Conservation (phyloP, 2,329 filamentous ascomycete genomes). For the Alternaria postmessia region DNA sequence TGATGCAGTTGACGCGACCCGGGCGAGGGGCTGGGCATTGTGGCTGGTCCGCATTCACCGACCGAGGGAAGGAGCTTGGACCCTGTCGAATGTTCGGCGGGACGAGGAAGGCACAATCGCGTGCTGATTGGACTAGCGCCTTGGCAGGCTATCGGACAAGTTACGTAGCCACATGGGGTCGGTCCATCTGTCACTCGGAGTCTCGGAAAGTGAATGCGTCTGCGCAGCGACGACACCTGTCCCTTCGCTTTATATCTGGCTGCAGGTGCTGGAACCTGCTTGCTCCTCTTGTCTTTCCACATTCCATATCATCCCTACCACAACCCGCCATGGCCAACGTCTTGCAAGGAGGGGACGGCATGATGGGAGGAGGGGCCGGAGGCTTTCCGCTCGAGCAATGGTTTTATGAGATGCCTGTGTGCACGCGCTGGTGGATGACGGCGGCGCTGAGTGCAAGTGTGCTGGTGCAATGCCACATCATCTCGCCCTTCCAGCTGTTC, state of each 20-base stretch:
- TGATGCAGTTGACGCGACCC: not conserved
- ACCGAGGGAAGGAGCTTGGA: no score
- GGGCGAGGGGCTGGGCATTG: slow-evolving; percentile 23
- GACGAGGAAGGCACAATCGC: not conserved
- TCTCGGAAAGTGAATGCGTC: not conserved
- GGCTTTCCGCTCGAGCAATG: slow-evolving; percentile 89
- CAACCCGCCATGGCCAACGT: slow-evolving; percentile 55
- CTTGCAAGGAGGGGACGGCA: slow-evolving; percentile 52
- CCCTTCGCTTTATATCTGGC: slow-evolving; percentile 10
- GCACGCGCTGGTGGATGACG: slow-evolving; percentile 96
- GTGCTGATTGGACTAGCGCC: slow-evolving; percentile 14
- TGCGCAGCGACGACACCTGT: slow-evolving; percentile 18
- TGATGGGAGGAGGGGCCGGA: slow-evolving; percentile 62
- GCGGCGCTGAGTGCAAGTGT: slow-evolving; percentile 87
- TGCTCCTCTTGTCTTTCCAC: no score
- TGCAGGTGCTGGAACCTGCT: not conserved
- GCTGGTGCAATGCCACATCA: slow-evolving; percentile 89
- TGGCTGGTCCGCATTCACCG: slow-evolving; percentile 27
- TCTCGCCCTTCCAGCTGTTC: slow-evolving; percentile 94
- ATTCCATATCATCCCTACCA: not conserved
- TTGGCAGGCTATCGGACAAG: slow-evolving; percentile 29
- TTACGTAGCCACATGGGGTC: slow-evolving; percentile 40
- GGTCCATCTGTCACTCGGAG: not conserved
- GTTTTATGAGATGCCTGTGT: slow-evolving; percentile 99
- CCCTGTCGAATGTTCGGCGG: no score